phyloP scores from a whole-genome alignment of 805 yeast species.

The Schizosaccharomyces japonicus region DNA sequence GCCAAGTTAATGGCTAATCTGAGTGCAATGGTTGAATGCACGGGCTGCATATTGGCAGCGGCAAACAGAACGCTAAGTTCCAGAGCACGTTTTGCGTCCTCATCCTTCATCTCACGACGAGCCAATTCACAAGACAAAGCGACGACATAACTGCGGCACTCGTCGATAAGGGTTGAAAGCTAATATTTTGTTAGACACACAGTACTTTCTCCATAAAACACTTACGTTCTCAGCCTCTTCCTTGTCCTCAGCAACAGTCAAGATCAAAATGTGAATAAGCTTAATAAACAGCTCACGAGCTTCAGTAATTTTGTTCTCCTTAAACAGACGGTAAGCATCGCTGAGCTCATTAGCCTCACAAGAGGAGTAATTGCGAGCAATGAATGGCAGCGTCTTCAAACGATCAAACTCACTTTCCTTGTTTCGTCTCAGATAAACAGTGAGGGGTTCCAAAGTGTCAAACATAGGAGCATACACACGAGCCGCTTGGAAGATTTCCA shows the following conservation, averaged over 20 bases:
- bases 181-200: background rate
- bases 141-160: constrained; percentile 72
- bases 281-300: constrained; percentile 63
- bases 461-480: constrained; percentile 54
- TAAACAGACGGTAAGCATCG: constrained; percentile 62
- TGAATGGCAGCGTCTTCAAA: constrained; percentile 28
- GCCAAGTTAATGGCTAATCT: constrained; percentile 90
- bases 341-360: constrained; percentile 35
- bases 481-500: constrained; percentile 61
- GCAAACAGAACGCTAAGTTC: constrained; percentile 94
- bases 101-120: constrained; percentile 44
- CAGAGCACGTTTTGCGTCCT: constrained; percentile 45
- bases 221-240: constrained; percentile 57
- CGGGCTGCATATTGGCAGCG: constrained; percentile 52
- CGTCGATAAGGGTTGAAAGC: constrained; percentile 29
- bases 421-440: constrained; percentile 36
- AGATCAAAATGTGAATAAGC: constrained; percentile 50
- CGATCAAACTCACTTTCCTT: constrained; percentile 27
- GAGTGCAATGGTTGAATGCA: constrained; percentile 66
- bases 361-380: constrained; percentile 43
- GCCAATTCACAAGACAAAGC: constrained; percentile 78
- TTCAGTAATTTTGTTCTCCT: constrained; percentile 55
- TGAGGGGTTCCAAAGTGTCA: constrained; percentile 48
- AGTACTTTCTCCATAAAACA: background rate
- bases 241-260: constrained; percentile 43